These are phyloP conservation scores for Salix suchowensis DNA, from an alignment of 345 rosid genomes.

Conservation along the genomic window DNA sequence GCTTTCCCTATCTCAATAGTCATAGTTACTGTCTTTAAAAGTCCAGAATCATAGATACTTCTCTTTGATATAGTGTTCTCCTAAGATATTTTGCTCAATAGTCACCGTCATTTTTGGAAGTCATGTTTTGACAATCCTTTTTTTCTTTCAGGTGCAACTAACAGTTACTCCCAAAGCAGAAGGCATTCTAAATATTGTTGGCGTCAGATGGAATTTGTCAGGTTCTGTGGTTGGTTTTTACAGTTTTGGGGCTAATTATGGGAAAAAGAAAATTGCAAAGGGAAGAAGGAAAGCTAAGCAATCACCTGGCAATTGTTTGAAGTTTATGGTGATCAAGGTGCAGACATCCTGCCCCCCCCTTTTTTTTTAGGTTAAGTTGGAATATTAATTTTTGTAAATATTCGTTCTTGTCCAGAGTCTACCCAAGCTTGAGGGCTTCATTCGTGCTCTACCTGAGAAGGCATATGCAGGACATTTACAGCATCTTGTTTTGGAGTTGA, in stretches of 20 bases:
- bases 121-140: conserved; percentile 3
- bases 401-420: conserved; percentile 44
- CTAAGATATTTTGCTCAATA: neutral
- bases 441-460: conserved; percentile 57
- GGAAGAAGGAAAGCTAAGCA: conserved; percentile 51
- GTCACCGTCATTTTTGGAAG: neutral
- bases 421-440: conserved; percentile 83
- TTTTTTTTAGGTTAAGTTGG: conserved; percentile 2
- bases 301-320: conserved; percentile 49
- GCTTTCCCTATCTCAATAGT: neutral
- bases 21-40: neutral
- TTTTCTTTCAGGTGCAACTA: conserved; percentile 63
- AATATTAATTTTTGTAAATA: neutral
- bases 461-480: conserved; percentile 71
- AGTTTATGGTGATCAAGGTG: conserved; percentile 86
- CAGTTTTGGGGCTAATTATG: conserved; percentile 49
- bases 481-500: conserved; percentile 68
- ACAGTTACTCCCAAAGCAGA: conserved; percentile 75
- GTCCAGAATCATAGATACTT: neutral
- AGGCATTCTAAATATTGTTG: conserved; percentile 81
- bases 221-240: conserved; percentile 70
- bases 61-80: neutral
- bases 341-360: neutral
- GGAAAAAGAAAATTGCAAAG: conserved; percentile 44
- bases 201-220: conserved; percentile 87